A percentile compares a stretch with the other conserved stretches of the same genome.
Conservation (phyloP, 2,329 filamentous ascomycete genomes). For the Chrysoporthe puriensis region DNA sequence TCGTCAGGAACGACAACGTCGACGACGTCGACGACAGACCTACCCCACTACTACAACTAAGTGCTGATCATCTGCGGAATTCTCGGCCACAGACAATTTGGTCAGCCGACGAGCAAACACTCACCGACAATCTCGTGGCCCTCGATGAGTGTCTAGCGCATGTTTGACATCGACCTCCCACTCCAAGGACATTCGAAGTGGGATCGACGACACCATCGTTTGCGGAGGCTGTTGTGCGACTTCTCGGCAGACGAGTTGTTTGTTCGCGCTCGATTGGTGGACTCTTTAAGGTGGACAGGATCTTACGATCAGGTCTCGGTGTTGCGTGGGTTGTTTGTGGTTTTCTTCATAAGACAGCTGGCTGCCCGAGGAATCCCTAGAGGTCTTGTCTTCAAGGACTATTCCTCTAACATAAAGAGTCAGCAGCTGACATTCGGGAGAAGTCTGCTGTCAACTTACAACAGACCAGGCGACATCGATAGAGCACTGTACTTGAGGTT, state of each 20-base stretch:
- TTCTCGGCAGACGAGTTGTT: conserved; percentile 16
- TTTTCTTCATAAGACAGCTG: conserved; percentile 29
- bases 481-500: conserved; percentile 13
- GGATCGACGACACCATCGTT: conserved; percentile 10
- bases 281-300: neutral
- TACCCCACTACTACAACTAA: neutral
- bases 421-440: neutral
- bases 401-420: conserved; percentile 5
- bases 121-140: conserved; percentile 15
- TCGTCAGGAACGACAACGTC: conserved; percentile 2
- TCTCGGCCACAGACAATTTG: conserved; percentile 1
- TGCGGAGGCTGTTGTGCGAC: conserved; percentile 23
- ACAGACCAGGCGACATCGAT: neutral
- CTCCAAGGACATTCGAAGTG: neutral
- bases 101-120: conserved; percentile 20
- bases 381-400: neutral
- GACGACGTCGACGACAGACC: neutral
- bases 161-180: conserved; percentile 11
- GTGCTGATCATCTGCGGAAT: conserved; percentile 4
- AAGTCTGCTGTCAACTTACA: conserved; percentile 8
- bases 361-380: conserved; percentile 25
- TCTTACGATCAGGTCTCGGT: conserved; percentile 1
- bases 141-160: conserved; percentile 21
- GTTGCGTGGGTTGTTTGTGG: conserved; percentile 22
- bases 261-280: conserved; percentile 14